A percentile compares a stretch with the other conserved stretches of the same genome.
Evolutionary conservation across 805 yeast genomes (phyloP).

Genomic region (Candida broadrunensis): DNA sequence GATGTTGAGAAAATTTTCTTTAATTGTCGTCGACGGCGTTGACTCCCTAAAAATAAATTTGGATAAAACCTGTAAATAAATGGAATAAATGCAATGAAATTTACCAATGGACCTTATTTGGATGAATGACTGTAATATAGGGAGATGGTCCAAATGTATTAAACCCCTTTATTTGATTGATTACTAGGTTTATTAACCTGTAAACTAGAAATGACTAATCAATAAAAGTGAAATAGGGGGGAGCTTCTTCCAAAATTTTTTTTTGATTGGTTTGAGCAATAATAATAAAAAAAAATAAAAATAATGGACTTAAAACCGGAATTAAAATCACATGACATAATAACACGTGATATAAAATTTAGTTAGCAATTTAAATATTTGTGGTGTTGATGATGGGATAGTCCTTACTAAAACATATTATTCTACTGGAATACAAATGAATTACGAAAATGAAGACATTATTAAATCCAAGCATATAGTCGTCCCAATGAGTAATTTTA

Average conservation of each 20-base stretch:
- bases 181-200: slow-evolving; percentile 6
- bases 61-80: neutral
- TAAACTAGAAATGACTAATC: neutral
- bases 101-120: neutral
- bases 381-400: too few relatives aligned
- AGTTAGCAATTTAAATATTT: too few relatives aligned
- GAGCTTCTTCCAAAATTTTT: neutral
- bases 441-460: too few relatives aligned
- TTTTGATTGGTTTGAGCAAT: neutral
- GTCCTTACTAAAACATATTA: too few relatives aligned
- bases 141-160: slow-evolving; percentile 2
- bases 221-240: neutral
- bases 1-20: neutral
- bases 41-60: neutral
- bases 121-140: neutral
- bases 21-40: neutral
- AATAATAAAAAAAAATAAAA: too few relatives aligned
- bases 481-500: too few relatives aligned
- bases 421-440: too few relatives aligned
- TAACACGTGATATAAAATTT: too few relatives aligned
- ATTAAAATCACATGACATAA: too few relatives aligned
- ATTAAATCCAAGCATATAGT: too few relatives aligned
- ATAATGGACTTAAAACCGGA: too few relatives aligned
- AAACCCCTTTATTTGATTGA: slow-evolving; percentile 10
- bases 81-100: neutral